phyloP scores from a whole-genome alignment of 1,284 basidiomycete genomes.

The Apiotrichum veenhuisii region DNA sequence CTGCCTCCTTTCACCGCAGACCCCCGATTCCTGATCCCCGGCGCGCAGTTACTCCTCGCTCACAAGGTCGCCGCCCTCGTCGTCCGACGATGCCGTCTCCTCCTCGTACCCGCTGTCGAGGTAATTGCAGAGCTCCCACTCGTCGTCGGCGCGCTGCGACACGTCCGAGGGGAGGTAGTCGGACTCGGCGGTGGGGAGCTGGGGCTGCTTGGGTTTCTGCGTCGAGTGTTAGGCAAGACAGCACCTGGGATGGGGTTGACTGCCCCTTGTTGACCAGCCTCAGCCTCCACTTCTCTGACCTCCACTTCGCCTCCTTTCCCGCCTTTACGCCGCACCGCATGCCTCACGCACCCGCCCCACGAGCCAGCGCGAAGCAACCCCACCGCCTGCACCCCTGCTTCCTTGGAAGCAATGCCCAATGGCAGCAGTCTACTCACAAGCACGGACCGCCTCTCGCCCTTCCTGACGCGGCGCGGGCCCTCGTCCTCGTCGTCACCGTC shows the following conservation, averaged over 20 bases:
- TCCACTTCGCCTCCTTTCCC: not conserved
- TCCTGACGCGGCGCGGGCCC: not conserved
- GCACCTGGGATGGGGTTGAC: too few relatives aligned
- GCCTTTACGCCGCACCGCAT: not conserved
- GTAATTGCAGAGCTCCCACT: slow-evolving; percentile 11
- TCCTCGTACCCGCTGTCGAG: slow-evolving; percentile 8
- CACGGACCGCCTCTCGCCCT: not conserved
- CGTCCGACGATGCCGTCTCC: not conserved
- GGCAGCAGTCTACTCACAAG: not conserved
- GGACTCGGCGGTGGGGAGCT: not conserved
- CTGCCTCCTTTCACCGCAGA: not conserved
- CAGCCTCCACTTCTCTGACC: too few relatives aligned
- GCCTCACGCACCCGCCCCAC: not conserved
- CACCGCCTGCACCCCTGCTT: too few relatives aligned
- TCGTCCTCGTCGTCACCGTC: slow-evolving; percentile 2
- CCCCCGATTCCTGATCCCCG: not conserved
- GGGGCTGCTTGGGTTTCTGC: not conserved
- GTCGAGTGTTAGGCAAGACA: not conserved
- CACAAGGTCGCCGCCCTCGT: not conserved
- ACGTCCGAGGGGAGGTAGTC: not conserved
- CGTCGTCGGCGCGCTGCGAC: slow-evolving; percentile 6
- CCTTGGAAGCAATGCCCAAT: too few relatives aligned
- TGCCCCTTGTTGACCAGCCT: too few relatives aligned
- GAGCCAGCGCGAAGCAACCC: too few relatives aligned
- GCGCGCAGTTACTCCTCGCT: not conserved